Percentiles rank a stretch among this genome's conserved stretches.
Evolutionary conservation across 2,329 filamentous ascomycete species (phyloP).

Genomic region (Akanthomyces uredinophilus): DNA sequence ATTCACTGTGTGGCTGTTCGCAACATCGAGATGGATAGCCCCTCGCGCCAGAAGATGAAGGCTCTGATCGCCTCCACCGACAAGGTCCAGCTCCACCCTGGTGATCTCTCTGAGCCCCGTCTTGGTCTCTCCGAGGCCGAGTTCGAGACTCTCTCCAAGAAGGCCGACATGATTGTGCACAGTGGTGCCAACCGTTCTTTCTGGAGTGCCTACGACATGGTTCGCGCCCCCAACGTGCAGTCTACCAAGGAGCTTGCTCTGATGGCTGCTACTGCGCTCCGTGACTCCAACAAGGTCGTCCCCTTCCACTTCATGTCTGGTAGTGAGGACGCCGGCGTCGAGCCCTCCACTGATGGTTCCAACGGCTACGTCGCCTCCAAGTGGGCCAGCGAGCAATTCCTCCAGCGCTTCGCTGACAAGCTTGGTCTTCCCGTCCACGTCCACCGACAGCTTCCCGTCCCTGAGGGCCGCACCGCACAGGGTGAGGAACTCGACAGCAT

Average conservation of each 20-base stretch:
- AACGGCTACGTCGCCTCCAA: slow-evolving; percentile 31
- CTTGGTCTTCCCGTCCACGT: slow-evolving; percentile 14
- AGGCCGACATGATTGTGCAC: slow-evolving; percentile 48
- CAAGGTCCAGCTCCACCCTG: slow-evolving; percentile 31
- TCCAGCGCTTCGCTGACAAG: slow-evolving; percentile 21
- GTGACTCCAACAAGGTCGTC: slow-evolving; percentile 18
- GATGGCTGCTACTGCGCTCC: slow-evolving; percentile 24
- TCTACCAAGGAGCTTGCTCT: slow-evolving; percentile 30
- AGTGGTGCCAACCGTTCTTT: slow-evolving; percentile 39
- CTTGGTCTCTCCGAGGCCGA: slow-evolving; percentile 35
- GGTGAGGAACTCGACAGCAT: slow-evolving; percentile 15
- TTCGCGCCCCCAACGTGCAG: slow-evolving; percentile 31
- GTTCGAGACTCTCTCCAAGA: slow-evolving; percentile 23
- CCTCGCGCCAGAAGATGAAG: slow-evolving; percentile 13
- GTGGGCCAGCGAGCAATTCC: slow-evolving; percentile 29
- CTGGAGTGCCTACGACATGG: slow-evolving; percentile 31
- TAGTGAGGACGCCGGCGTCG: slow-evolving; percentile 18
- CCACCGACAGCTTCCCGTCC: slow-evolving; percentile 17
- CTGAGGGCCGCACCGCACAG: slow-evolving; percentile 12
- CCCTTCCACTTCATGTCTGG: slow-evolving; percentile 36
- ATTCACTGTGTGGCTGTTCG: slow-evolving; percentile 43
- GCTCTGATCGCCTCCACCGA: slow-evolving; percentile 16
- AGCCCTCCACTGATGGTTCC: slow-evolving; percentile 18
- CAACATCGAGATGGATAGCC: slow-evolving; percentile 14
- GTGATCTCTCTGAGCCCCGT: slow-evolving; percentile 29